Evolutionary conservation across 352 stramenopile genomes (phyloP).

Genomic region (Phytophthora sansomeana): DNA sequence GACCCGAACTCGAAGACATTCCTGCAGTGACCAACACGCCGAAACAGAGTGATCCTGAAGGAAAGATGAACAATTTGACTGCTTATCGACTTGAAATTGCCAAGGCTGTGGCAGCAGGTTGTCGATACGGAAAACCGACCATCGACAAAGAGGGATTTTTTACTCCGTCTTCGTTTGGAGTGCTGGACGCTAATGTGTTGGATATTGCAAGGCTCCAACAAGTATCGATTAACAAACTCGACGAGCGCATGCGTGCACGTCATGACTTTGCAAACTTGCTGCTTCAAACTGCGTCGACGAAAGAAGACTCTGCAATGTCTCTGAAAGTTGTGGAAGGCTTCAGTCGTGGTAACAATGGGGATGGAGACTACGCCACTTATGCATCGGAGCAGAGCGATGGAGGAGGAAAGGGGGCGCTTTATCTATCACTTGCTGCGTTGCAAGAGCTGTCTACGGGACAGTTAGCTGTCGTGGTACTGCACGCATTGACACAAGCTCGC

Average conservation of each 20-base stretch:
- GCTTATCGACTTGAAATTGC: conserved; percentile 33
- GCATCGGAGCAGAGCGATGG: neutral
- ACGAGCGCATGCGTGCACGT: conserved; percentile 40
- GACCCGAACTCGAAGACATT: neutral
- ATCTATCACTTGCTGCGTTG: conserved; percentile 39
- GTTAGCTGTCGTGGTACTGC: conserved; percentile 59
- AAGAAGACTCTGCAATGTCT: neutral
- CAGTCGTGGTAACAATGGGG: conserved; percentile 8
- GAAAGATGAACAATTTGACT: neutral
- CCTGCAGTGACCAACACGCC: neutral
- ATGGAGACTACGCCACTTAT: conserved; percentile 26
- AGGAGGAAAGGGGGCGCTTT: conserved; percentile 35
- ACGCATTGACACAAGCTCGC: conserved; percentile 51
- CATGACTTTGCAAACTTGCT: conserved; percentile 43
- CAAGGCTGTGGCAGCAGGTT: conserved; percentile 32
- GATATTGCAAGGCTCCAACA: neutral
- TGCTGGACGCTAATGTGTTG: conserved; percentile 17
- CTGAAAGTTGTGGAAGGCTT: conserved; percentile 25
- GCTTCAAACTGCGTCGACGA: conserved; percentile 28
- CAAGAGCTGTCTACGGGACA: conserved; percentile 56
- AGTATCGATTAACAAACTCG: conserved; percentile 23
- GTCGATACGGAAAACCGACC: conserved; percentile 25
- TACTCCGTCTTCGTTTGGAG: conserved; percentile 25
- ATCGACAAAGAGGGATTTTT: conserved; percentile 2
- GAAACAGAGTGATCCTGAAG: neutral